Evolutionary conservation across 2,329 filamentous ascomycete genomes (phyloP), one percentile per base, ranked within the genome.

Genomic region (Colletotrichum caudatum): DNA sequence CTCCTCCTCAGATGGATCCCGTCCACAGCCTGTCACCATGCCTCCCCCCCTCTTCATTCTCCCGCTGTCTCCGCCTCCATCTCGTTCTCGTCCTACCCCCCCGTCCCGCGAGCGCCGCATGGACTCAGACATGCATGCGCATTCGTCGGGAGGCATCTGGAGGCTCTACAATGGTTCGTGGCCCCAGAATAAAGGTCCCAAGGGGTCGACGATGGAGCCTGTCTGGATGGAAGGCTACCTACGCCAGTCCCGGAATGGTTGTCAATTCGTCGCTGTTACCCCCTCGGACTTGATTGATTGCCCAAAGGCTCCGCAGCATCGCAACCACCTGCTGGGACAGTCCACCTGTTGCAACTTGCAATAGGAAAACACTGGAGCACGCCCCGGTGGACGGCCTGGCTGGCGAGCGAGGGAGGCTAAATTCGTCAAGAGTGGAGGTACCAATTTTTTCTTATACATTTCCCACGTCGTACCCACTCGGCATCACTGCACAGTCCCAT

Each of bases 401-500:
- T 37, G 67, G 29, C 37, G 46, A 46, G 54, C 63, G 46, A 44
- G 50, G 57, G 63, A 70, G 67, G 67, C 67, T 70, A 61, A 70
- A 70, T 46, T 70, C 63, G 37, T 61, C 56, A 57, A 57, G 48
- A 56, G 62, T 60, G 67, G 62, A 70, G 39, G 39, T 46, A 48
- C 14, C 54, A 48, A 46, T n/a, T n/a, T 46, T 46, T 48, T 59
- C 51, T 48, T 50, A 18, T 57, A 29, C 35, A 23, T 23, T 48
- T 48, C 9, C 4, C 46, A 23, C n/a, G 26, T 39, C 23, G 48
- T 61, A 62, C 41, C 68, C 68, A 66, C 68, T 44, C 57, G 44
- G 37, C 57, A 64, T 70, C 63, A 66, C 68, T 51, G 68, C 56
- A 70, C 58, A 67, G 62, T 67, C 48, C 66, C 68, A 62, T 70